Evolutionary conservation across 139 green algal genomes (phyloP), one percentile per base, ranked within the genome.

Genomic region (Gonium pectorale): DNA sequence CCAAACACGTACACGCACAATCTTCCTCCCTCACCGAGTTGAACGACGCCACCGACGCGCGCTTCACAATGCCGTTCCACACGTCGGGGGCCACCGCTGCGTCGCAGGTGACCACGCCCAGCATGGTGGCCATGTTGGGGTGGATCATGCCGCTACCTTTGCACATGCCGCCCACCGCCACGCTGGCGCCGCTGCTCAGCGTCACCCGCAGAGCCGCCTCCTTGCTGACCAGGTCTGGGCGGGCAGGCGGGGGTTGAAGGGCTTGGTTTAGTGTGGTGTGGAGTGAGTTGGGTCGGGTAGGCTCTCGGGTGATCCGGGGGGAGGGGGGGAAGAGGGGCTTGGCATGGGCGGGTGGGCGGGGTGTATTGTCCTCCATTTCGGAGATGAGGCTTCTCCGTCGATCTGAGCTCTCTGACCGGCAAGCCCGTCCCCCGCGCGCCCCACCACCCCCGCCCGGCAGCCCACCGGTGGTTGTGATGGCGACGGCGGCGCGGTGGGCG

Each of bases 41-140:
- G 92, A 98, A 98, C 75, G 87, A 94, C 59, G 92, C 90, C 43
- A 85, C 85, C 26, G 88, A 85, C 27, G 90, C 95, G 29, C 90
- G 85, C 68, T 86, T 86, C 13, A 99, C 44, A 85, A 99, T 97
- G 31, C 40, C 87, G 1, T 83, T 82, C 97, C 97, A 99, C 6
- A 97, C 88, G 0, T 90, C 85, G 0, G 92, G 69, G 3, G 77
- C 83, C 3, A 99, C 96, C 2, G 89, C 84, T 7, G 96, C 97
- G 84, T 99, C 97, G 70, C 94, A 97, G 1, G 97, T 99, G n/a
- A 99, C 87, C 38, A 99, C 92, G 0, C 90, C 93, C 43, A 99
- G 94, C 95, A 99, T 99, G 86, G 97, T 99, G 41, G 97, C 97
- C 97, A 99, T 99, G 93, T 99, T 99, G 77, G 97, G 97, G 91